These are phyloP conservation scores for Martiniozyma abietophila DNA, from an alignment of 805 yeast genomes.

Conservation along the genomic window DNA sequence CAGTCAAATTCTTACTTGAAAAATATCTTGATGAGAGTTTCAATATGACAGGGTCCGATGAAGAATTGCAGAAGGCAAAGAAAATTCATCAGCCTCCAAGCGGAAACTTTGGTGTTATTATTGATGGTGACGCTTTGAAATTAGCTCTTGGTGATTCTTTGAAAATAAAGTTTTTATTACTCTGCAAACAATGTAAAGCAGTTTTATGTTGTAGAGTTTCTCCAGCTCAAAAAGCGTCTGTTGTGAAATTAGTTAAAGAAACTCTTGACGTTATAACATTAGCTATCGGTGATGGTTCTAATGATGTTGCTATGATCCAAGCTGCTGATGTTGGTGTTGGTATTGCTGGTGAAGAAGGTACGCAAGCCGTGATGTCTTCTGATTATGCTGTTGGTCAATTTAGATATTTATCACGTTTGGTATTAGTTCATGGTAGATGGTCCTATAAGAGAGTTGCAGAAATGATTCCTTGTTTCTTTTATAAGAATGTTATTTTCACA, in stretches of 20 bases:
- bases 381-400: constrained; percentile 84
- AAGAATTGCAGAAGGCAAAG: constrained; percentile 47
- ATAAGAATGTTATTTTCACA: constrained; percentile 68
- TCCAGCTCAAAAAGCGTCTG: constrained; percentile 82
- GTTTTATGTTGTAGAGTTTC: constrained; percentile 84
- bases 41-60: constrained; percentile 46
- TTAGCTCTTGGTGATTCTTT: constrained; percentile 34
- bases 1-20: constrained; percentile 39
- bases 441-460: constrained; percentile 73
- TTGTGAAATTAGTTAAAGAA: constrained; percentile 67
- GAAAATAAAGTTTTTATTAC: constrained; percentile 50
- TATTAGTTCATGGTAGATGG: constrained; percentile 81
- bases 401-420: constrained; percentile 55
- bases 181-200: constrained; percentile 74
- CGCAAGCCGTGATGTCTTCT: constrained; percentile 83
- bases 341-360: constrained; percentile 86
- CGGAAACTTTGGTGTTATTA: constrained; percentile 58
- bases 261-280: constrained; percentile 72
- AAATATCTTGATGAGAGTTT: constrained; percentile 49
- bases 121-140: constrained; percentile 74
- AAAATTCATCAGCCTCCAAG: constrained; percentile 58
- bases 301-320: constrained; percentile 88
- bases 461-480: constrained; percentile 77
- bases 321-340: constrained; percentile 85
- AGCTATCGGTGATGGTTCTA: constrained; percentile 85